Evolutionary conservation across 768 basidiomycete genomes (phyloP), one percentile per base, ranked within the genome.

Genomic region (Boletales sp.): DNA sequence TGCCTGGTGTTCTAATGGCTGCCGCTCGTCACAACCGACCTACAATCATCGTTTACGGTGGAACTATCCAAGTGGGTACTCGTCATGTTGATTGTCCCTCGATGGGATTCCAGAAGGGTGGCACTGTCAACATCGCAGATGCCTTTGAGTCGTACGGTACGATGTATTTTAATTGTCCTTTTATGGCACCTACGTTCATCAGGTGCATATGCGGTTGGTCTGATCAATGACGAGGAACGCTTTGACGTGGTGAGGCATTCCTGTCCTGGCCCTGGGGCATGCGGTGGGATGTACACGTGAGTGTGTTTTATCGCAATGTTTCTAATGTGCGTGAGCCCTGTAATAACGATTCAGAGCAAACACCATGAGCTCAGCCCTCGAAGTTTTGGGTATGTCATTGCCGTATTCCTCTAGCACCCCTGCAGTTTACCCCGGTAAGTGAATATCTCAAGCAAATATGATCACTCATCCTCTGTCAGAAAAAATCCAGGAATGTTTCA

Each of bases 1-100:
- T 93, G 91, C 90, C 90, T 9, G 91, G 89, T 15, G 88, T 86
- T 62, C 75, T 91, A 49, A 90, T 94, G 63, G 91, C 91, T 14
- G 90, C 90, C 1, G 86, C 74, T 35, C 83, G 91, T 45, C 86
- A 91, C 71, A 93, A 94, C 62, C 80, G 90, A 7, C 91, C 91
- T 2, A 92, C 91, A 2, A 82, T 94, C 60, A 86, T 92, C 47
- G 78, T 94, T 12, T 94, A 93, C 63, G 83, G 91, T 14, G 91
- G 91, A 5, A 90, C 90, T 4, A 93, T 93, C 48, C 82, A 84
- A 64, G 74, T 84, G 14, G 91, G 91, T 38, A 74, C 73, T 27
- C 81, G 89, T n/a, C 80, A 82, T 48, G 71, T 87, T 17, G 89
- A 92, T 66, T 93, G 91, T 61, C 87, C 86, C 4, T 78, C 83